Conservation (phyloP, 495 filamentous ascomycete species). For the Zalerion maritima region DNA sequence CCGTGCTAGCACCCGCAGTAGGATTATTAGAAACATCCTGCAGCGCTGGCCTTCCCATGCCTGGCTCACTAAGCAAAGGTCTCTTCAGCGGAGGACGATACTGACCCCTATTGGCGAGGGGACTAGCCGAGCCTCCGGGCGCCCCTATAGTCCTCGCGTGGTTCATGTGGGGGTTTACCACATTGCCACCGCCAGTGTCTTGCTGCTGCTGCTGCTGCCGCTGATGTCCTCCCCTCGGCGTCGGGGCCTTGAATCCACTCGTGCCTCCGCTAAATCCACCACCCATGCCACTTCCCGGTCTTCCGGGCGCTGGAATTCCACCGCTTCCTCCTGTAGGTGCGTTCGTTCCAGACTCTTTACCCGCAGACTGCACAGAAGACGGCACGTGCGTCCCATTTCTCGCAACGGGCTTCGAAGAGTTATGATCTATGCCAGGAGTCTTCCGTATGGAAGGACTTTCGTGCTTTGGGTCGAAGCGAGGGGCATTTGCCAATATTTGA, state of each 20-base stretch:
- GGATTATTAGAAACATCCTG: too few species aligned
- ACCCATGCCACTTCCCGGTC: slow-evolving; percentile 1
- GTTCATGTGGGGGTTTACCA: slow-evolving; percentile 58
- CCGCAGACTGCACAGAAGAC: too few species aligned
- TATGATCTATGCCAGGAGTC: slow-evolving; percentile 78
- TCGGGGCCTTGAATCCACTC: slow-evolving; percentile 12
- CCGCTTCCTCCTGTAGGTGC: slow-evolving; percentile 2
- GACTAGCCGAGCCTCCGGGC: slow-evolving; percentile 41
- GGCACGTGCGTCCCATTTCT: slow-evolving; percentile 28
- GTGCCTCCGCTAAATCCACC: slow-evolving; percentile 4
- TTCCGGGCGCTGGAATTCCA: slow-evolving; percentile 6
- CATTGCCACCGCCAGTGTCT: slow-evolving; percentile 24
- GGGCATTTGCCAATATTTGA: slow-evolving; percentile 19
- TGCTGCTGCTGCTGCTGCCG: slow-evolving; percentile 15
- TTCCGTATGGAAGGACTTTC: slow-evolving; percentile 82
- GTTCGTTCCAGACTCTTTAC: slow-evolving; percentile 5
- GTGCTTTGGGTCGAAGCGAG: slow-evolving; percentile 63
- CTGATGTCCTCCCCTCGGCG: slow-evolving; percentile 13
- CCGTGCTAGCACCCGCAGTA: too few species aligned
- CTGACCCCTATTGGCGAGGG: slow-evolving; percentile 38
- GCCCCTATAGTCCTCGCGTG: slow-evolving; percentile 58
- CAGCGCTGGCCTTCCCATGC: too few species aligned
- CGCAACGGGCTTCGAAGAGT: slow-evolving; percentile 49
- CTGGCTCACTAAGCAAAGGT: slow-evolving; percentile 15
- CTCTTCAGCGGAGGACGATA: slow-evolving; percentile 50